Evolutionary conservation across 108 stramenopile species (phyloP).

Genomic region (Cyclotella sp.): DNA sequence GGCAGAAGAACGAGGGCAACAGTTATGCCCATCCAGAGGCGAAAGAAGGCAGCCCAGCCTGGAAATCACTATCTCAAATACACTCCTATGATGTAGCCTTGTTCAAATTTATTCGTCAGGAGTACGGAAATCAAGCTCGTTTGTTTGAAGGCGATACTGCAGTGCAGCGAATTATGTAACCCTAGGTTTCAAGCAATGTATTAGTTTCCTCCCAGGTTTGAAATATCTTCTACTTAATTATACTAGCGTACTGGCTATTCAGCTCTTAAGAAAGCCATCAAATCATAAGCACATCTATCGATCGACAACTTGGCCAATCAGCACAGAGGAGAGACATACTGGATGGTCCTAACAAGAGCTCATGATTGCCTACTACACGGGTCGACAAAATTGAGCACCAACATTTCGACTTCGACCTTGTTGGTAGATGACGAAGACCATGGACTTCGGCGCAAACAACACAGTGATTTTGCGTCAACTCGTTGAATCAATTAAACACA

Average conservation of each 20-base stretch:
- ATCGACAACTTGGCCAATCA: slow-evolving; percentile 11
- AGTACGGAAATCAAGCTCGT: slow-evolving; percentile 24
- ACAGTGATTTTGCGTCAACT: too few species aligned
- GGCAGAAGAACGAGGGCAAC: slow-evolving; percentile 38
- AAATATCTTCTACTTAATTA: too few species aligned
- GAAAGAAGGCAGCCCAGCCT: slow-evolving; percentile 30
- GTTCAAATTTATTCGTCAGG: slow-evolving; percentile 23
- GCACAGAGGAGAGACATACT: slow-evolving; percentile 20
- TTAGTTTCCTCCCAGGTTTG: background rate
- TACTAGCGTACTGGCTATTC: too few species aligned
- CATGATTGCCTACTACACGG: too few species aligned
- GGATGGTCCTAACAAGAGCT: too few species aligned
- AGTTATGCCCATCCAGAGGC: slow-evolving; percentile 40
- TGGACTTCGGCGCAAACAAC: too few species aligned
- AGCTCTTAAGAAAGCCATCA: slow-evolving; percentile 6
- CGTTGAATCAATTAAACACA: too few species aligned
- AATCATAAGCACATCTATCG: slow-evolving; percentile 9
- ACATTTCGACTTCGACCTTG: too few species aligned
- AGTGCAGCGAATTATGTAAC: background rate
- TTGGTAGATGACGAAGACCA: too few species aligned
- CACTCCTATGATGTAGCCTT: slow-evolving; percentile 34
- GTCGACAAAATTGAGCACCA: too few species aligned
- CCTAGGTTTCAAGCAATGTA: background rate
- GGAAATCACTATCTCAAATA: slow-evolving; percentile 31
- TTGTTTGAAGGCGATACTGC: slow-evolving; percentile 20